A percentile compares a stretch with the other conserved stretches of the same genome.
Evolutionary conservation across 2,329 filamentous ascomycete genomes (phyloP).

Genomic region (Aspergillus jensenii): DNA sequence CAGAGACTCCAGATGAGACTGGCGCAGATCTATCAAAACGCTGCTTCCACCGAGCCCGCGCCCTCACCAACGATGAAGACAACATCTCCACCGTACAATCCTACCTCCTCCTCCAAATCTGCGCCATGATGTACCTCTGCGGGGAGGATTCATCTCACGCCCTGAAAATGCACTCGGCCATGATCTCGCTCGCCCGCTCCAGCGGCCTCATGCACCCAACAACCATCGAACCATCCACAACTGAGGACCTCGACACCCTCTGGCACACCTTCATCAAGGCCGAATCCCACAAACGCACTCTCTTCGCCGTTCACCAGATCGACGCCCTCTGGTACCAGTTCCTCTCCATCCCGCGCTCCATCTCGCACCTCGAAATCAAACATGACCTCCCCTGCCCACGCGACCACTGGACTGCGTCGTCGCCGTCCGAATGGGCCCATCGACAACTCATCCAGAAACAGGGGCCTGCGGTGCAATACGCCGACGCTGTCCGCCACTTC

Average conservation of each 20-base stretch:
- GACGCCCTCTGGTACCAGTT: constrained; percentile 48
- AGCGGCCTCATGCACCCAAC: constrained; percentile 38
- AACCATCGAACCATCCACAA: constrained; percentile 12
- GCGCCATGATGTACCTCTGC: constrained; percentile 46
- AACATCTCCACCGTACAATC: constrained; percentile 36
- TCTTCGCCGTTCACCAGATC: constrained; percentile 46
- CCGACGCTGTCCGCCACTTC: constrained; percentile 40
- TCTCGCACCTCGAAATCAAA: constrained; percentile 45
- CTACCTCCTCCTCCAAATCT: constrained; percentile 43
- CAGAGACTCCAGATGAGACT: constrained; percentile 26
- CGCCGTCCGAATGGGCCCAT: constrained; percentile 33
- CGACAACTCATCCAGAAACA: constrained; percentile 24
- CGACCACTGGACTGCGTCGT: constrained; percentile 39
- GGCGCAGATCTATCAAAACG: constrained; percentile 30
- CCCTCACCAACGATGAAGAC: constrained; percentile 23
- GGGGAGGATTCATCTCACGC: constrained; percentile 36
- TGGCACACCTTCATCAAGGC: constrained; percentile 40
- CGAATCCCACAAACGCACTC: constrained; percentile 45
- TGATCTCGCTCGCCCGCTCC: constrained; percentile 41
- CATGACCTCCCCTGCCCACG: constrained; percentile 44
- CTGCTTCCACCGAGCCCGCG: constrained; percentile 35
- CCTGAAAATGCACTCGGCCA: constrained; percentile 41
- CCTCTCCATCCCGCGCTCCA: constrained; percentile 29
- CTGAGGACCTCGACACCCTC: constrained; percentile 37
- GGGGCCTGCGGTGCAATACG: constrained; percentile 32